A percentile compares a stretch with the other conserved stretches of the same genome.
Evolutionary conservation across 129 eudicot species (phyloP).

Genomic region (Gnaphalium uliginosum): DNA sequence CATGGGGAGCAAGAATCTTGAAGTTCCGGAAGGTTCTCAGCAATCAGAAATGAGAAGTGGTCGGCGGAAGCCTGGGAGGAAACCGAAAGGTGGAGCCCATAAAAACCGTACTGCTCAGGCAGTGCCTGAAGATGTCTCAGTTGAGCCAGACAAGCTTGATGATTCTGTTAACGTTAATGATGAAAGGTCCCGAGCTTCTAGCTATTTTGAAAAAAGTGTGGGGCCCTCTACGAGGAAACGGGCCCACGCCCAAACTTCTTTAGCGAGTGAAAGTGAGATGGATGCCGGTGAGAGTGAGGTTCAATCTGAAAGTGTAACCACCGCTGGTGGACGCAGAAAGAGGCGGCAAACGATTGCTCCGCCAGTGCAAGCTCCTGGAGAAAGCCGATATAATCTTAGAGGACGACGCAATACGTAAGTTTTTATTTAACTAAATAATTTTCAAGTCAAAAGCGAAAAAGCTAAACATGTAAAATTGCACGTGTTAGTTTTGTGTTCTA

Average conservation of each 20-base stretch:
- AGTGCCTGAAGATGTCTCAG: constrained; percentile 62
- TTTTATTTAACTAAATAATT: background rate
- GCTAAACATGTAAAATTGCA: background rate
- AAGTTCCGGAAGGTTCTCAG: constrained; percentile 50
- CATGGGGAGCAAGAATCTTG: constrained; percentile 36
- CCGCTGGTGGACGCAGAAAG: constrained; percentile 56
- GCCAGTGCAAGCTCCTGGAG: constrained; percentile 55
- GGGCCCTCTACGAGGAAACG: constrained; percentile 53
- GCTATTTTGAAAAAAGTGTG: constrained; percentile 40
- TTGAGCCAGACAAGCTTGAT: constrained; percentile 25
- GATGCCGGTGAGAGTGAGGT: constrained; percentile 63
- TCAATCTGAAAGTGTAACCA: constrained; percentile 65
- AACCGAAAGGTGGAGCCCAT: constrained; percentile 42
- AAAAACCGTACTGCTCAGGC: constrained; percentile 55
- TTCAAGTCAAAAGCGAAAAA: background rate
- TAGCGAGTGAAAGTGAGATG: constrained; percentile 49
- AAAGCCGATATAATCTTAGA: constrained; percentile 77
- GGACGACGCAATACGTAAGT: constrained; percentile 74
- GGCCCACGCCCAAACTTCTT: constrained; percentile 46
- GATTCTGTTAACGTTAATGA: constrained; percentile 29
- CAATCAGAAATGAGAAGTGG: constrained; percentile 54
- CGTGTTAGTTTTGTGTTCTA: background rate
- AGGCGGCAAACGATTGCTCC: constrained; percentile 66
- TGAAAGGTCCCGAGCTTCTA: constrained; percentile 43
- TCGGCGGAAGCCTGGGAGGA: constrained; percentile 38